Evolutionary conservation across 345 rosid genomes (phyloP), one percentile per base, ranked within the genome.

Genomic region (Citrus cavaleriei): DNA sequence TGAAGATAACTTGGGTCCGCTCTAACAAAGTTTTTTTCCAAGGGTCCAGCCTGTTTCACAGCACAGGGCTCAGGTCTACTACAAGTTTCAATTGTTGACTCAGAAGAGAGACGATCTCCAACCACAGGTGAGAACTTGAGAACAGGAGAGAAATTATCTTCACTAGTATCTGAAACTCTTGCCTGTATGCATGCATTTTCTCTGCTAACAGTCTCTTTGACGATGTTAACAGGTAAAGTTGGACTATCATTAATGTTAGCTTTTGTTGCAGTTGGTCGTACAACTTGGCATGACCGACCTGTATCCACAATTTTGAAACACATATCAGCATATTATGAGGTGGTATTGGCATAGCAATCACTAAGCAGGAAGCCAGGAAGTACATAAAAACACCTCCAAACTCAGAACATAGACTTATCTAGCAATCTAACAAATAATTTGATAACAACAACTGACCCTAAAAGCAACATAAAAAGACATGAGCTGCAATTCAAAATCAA

Each of bases 1-100:
- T 82, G 63, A 55, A 81, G 74, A 72, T 82, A 82, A 70, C 83
- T 82, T 70, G 85, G 87, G 46, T 85, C 79, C 18, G 85, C 79
- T 24, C 74, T 76, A 13, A 66, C 83, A 74, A 76, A 85, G 79
- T 79, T 85, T 66, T 73, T 82, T 68, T 76, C 77, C 51, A 69
- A 70, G 16, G 60, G 37, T 32, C 42, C 70, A 38, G 37, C 67
- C 65, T n/a, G 77, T 37, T 63, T 63, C 61, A 32, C 79, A 63
- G 58, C n/a, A 30, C 1, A 7, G 55, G 77, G 72, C 77, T 64
- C 74, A 14, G 32, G 40, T 70, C 21, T 54, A 22, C 40, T n/a
- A 61, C 65, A 60, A 69, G 38, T 75, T 68, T 75, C 71, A 40
- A 4, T 28, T 46, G 59, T 51, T 1, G 75, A 65, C 42, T 59